Evolutionary conservation across 257 asterid genomes (phyloP).

Genomic region (Mitragyna speciosa): DNA sequence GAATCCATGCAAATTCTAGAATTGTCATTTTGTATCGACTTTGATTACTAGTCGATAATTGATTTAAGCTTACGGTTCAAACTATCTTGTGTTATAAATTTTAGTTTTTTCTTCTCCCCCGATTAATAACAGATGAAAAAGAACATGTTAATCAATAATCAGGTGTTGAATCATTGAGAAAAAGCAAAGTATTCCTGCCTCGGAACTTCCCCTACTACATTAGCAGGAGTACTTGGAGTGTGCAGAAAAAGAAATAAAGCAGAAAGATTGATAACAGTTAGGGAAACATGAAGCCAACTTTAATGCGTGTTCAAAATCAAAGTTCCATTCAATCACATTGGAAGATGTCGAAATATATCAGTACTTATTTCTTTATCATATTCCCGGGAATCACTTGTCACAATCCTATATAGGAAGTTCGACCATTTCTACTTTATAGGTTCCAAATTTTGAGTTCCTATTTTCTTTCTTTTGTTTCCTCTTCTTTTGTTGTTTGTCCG

Average conservation of each 20-base stretch:
- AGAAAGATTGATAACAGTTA: constrained; percentile 5
- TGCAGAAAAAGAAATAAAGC: constrained; percentile 27
- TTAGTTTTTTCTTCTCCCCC: too few relatives aligned
- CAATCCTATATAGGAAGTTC: constrained; percentile 29
- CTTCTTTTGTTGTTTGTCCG: neutral
- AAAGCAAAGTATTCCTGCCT: neutral
- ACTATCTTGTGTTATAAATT: too few relatives aligned
- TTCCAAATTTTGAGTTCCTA: constrained; percentile 13
- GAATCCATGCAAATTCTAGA: too few relatives aligned
- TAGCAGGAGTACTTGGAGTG: neutral
- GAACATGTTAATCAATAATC: neutral
- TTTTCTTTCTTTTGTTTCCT: constrained; percentile 12
- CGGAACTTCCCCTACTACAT: neutral
- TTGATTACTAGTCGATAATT: too few relatives aligned
- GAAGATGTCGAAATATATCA: constrained; percentile 32
- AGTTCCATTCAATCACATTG: constrained; percentile 44
- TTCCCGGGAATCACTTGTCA: constrained; percentile 51
- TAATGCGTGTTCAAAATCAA: constrained; percentile 35
- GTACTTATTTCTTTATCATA: constrained; percentile 39
- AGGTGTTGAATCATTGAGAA: constrained; percentile 10
- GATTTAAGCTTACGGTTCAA: too few relatives aligned
- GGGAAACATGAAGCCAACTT: constrained; percentile 18
- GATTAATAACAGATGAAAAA: neutral
- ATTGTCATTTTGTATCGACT: too few relatives aligned
- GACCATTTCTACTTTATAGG: constrained; percentile 17